These are phyloP conservation scores for Penicillium flavigenum DNA, from an alignment of 495 filamentous ascomycete genomes.

Conservation along the genomic window DNA sequence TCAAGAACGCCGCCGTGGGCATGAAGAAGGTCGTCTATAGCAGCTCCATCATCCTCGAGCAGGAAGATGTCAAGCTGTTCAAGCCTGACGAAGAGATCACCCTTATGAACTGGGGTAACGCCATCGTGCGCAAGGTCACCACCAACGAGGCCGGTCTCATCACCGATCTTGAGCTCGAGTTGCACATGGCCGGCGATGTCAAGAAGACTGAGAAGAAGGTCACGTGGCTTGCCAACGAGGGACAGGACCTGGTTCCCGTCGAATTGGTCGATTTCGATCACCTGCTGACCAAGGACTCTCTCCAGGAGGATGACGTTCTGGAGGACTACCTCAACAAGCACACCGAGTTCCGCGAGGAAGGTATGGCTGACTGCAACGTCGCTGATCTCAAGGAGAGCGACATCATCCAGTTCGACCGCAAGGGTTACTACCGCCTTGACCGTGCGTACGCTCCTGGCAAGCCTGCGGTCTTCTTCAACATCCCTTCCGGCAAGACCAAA, in stretches of 20 bases:
- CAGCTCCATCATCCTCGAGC: slow-evolving; percentile 71
- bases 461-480: slow-evolving; percentile 73
- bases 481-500: slow-evolving; percentile 68
- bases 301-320: slow-evolving; percentile 76
- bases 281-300: slow-evolving; percentile 86
- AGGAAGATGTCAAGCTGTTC: slow-evolving; percentile 80
- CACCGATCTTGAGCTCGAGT: slow-evolving; percentile 68
- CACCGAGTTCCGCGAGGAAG: slow-evolving; percentile 74
- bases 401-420: slow-evolving; percentile 92
- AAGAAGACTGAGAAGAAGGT: slow-evolving; percentile 95
- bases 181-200: slow-evolving; percentile 85
- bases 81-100: slow-evolving; percentile 88
- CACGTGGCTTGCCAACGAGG: slow-evolving; percentile 78
- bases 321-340: slow-evolving; percentile 76
- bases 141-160: slow-evolving; percentile 58
- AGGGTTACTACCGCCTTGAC: slow-evolving; percentile 86
- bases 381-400: slow-evolving; percentile 72
- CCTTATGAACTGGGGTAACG: slow-evolving; percentile 95
- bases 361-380: slow-evolving; percentile 78
- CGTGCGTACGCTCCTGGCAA: slow-evolving; percentile 54
- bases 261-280: slow-evolving; percentile 91
- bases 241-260: slow-evolving; percentile 73
- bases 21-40: slow-evolving; percentile 81
- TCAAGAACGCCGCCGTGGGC: slow-evolving; percentile 81
- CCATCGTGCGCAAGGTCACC: slow-evolving; percentile 72